Base-by-base conservation (phyloP, 2,329 filamentous ascomycete genomes). In the Trichoderma aggressivum region DNA sequence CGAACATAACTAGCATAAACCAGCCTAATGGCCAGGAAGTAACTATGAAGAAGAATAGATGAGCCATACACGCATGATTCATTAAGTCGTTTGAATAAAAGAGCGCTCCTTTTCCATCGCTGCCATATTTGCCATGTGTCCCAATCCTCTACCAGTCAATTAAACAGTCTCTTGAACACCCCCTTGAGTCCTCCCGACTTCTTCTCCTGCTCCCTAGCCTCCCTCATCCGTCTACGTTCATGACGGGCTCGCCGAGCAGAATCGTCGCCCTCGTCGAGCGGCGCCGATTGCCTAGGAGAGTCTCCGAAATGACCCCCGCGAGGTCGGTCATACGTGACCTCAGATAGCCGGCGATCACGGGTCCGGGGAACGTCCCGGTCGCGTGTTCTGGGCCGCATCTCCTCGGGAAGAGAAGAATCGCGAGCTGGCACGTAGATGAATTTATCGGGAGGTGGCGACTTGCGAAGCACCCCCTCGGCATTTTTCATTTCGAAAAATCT, bases 401-500 rank as follows among this genome's bases (percentile, higher is more conserved):
- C 67, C 43, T 70, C 67, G 53, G 67, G 68, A 50, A 70, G 68
- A 50, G 68, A 70, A 36, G 68, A 64, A 16, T 70, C 68, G 24
- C 60, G 60, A 21, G 39, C 21, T 59, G 68, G 68, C n/a, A 65
- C 60, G 28, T 59, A 65, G n/a, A 59, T 50, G 32, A 58, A 39
- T 30, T 55, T 36, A n/a, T 71, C 70, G 7, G 24, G 64, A 12
- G 50, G 68, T 26, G 77, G 77, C 10, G 72, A 75, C 56, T 63
- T 72, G 36, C 77, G 72, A 64, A 80, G 74, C 34, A 79, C 72
- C 24, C 82, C 82, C 72, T 83, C 76, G 11, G 76, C 78, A 34
- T 81, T 78, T 70, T 79, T 84, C 56, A 83, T 74, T 47, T 81
- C 79, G 70, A 85, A 84, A 75, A 84, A 84, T 65, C 77, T 82